Conservation (phyloP, 208 protist genomes). For the Crithidia mellificae region DNA sequence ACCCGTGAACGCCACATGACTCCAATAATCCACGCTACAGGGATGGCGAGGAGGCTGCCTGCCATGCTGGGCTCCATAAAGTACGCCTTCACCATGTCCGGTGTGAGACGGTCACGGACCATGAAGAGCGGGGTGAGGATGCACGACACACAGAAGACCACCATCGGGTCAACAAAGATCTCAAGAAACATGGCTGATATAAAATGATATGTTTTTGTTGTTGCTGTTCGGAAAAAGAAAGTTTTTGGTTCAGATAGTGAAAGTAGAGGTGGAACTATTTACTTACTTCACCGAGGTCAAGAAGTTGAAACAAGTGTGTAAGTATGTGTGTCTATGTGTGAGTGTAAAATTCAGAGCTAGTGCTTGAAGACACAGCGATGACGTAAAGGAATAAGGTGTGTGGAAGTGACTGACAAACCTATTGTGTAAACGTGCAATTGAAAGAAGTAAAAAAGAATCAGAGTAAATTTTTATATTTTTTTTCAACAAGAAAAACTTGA, state of each 20-base stretch:
- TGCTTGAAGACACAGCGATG: not conserved
- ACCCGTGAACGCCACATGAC: slow-evolving; percentile 27
- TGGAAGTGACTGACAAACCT: not conserved
- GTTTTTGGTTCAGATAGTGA: too few relatives aligned
- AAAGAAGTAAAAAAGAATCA: not conserved
- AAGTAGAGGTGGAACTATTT: too few relatives aligned
- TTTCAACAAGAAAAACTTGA: too few relatives aligned
- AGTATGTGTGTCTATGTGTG: not conserved
- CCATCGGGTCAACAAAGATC: slow-evolving; percentile 60
- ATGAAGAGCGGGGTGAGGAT: slow-evolving; percentile 47
- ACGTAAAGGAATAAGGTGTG: slow-evolving; percentile 3
- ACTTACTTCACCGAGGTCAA: not conserved
- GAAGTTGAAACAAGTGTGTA: not conserved
- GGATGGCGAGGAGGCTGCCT: slow-evolving; percentile 29
- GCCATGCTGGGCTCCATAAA: slow-evolving; percentile 62
- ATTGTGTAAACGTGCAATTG: not conserved
- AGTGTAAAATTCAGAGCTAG: not conserved
- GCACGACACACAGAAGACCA: slow-evolving; percentile 64
- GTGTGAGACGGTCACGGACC: slow-evolving; percentile 33
- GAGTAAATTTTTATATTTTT: too few relatives aligned
- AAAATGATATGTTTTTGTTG: too few relatives aligned
- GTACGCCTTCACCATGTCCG: slow-evolving; percentile 42
- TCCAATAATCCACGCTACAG: slow-evolving; percentile 41
- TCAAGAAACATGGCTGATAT: slow-evolving; percentile 51
- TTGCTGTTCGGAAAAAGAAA: not conserved